These are phyloP conservation scores for Coemansia sp. DNA, from an alignment of 192 early-diverging fungal species.

Conservation along the genomic window DNA sequence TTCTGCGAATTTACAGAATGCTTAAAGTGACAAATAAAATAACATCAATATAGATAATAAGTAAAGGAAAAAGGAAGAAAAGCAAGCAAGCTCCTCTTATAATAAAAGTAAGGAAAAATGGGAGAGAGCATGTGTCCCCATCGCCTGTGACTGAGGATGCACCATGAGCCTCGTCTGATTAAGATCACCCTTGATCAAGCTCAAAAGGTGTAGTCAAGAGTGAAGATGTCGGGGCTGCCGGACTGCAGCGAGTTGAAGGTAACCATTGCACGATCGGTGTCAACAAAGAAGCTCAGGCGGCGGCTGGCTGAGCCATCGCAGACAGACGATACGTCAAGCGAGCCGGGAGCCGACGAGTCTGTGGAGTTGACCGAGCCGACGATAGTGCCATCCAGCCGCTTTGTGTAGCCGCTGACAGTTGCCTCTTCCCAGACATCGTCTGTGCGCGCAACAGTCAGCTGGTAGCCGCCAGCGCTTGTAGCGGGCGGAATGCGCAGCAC, in stretches of 20 bases:
- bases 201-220: slow-evolving; percentile 16
- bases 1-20: too few species aligned
- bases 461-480: slow-evolving; percentile 10
- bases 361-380: slow-evolving; percentile 12
- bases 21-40: too few species aligned
- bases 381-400: slow-evolving; percentile 20
- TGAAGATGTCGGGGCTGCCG: slow-evolving; percentile 32
- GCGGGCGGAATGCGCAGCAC: slow-evolving; percentile 30
- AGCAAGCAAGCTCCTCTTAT: neutral
- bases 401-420: slow-evolving; percentile 37
- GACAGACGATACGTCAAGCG: slow-evolving; percentile 33
- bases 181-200: neutral
- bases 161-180: too few species aligned
- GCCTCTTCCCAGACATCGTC: slow-evolving; percentile 48
- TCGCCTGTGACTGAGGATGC: too few species aligned
- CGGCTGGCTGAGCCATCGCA: slow-evolving; percentile 24
- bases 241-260: slow-evolving; percentile 49
- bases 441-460: slow-evolving; percentile 29
- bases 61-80: neutral
- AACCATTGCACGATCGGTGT: slow-evolving; percentile 22
- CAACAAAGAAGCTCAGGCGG: slow-evolving; percentile 46
- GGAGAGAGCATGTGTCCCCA: too few species aligned
- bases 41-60: too few species aligned
- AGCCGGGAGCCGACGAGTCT: slow-evolving; percentile 1
- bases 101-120: neutral